These are phyloP conservation scores for Alternaria sp. DNA, from an alignment of 2,329 filamentous ascomycete genomes.

Conservation along the genomic window DNA sequence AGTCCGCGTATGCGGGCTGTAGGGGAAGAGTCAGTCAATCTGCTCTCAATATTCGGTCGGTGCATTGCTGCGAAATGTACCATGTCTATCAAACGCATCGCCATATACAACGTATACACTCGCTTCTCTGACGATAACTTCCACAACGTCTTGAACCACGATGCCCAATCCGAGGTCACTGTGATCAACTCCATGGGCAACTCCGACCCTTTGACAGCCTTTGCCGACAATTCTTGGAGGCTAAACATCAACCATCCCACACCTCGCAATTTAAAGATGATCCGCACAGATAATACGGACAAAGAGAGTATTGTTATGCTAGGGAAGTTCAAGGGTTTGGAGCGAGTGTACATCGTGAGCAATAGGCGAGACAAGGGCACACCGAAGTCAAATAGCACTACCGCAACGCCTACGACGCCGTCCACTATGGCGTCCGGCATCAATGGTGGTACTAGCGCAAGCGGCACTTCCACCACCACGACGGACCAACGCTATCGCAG, in stretches of 20 bases:
- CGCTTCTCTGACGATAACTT: slow-evolving; percentile 59
- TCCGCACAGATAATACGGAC: slow-evolving; percentile 61
- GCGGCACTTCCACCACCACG: slow-evolving; percentile 34
- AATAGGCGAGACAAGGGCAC: slow-evolving; percentile 34
- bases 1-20: slow-evolving; percentile 67
- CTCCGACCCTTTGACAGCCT: slow-evolving; percentile 58
- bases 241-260: slow-evolving; percentile 33
- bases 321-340: slow-evolving; percentile 54
- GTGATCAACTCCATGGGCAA: slow-evolving; percentile 63
- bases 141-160: slow-evolving; percentile 55
- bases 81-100: slow-evolving; percentile 60
- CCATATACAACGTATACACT: slow-evolving; percentile 67
- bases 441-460: slow-evolving; percentile 28
- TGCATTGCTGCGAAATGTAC: slow-evolving; percentile 58
- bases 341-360: slow-evolving; percentile 63
- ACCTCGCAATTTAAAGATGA: slow-evolving; percentile 55
- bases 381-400: slow-evolving; percentile 38
- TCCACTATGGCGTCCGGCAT: slow-evolving; percentile 33
- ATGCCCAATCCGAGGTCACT: slow-evolving; percentile 59
- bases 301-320: slow-evolving; percentile 57
- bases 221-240: slow-evolving; percentile 66
- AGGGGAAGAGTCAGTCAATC: slow-evolving; percentile 65
- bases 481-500: slow-evolving; percentile 45
- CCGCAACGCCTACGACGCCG: slow-evolving; percentile 43
- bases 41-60: slow-evolving; percentile 65